Conservation (phyloP, 73 alveolate species). For the Paramecium sexaurelia region DNA sequence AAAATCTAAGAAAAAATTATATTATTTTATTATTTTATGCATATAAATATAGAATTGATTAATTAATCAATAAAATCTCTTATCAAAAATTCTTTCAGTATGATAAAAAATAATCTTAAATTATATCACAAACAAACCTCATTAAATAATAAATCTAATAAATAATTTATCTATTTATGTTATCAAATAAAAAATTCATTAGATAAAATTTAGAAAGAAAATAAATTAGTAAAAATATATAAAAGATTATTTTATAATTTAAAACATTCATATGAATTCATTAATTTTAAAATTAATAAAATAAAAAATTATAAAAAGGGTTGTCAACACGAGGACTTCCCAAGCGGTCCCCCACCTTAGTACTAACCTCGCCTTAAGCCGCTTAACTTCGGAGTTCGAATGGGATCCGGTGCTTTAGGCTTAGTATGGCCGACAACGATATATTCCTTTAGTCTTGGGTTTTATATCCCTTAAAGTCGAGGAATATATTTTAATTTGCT, state of each 20-base stretch:
- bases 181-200: neutral
- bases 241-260: neutral
- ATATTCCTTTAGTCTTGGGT: neutral
- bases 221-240: neutral
- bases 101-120: too few species aligned
- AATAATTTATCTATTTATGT: too few species aligned
- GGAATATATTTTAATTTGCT: too few species aligned
- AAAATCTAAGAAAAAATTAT: too few species aligned
- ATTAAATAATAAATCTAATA: too few species aligned
- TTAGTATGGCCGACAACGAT: conserved; percentile 99
- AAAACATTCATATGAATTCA: neutral
- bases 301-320: conserved; percentile 71
- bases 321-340: conserved; percentile 97
- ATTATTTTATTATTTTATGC: too few species aligned
- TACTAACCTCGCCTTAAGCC: conserved; percentile 99
- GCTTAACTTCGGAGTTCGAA: conserved; percentile 99
- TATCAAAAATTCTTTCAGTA: too few species aligned
- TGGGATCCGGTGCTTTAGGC: conserved; percentile 99
- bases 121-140: too few species aligned
- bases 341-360: conserved; percentile 99
- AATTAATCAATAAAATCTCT: too few species aligned
- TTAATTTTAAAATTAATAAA: neutral
- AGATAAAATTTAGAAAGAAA: neutral
- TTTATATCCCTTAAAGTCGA: neutral
- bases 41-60: too few species aligned